phyloP scores from a whole-genome alignment of 192 early-diverging fungal species.

The Linderina pennispora region DNA sequence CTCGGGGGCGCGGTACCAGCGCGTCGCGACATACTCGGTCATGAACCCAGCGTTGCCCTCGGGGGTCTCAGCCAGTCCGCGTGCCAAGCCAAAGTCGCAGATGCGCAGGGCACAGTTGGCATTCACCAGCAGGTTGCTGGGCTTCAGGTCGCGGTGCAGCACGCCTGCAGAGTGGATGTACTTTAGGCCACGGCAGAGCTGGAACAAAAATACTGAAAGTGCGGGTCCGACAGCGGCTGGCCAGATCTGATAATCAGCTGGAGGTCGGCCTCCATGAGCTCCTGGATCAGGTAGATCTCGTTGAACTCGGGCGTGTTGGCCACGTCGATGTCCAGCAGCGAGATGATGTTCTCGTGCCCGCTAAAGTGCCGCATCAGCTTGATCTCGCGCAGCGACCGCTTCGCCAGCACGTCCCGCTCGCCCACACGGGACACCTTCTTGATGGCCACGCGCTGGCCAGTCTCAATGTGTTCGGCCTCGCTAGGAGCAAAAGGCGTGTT shows the following conservation, averaged over 20 bases:
- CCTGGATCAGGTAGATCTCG: constrained; percentile 96
- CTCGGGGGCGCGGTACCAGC: constrained; percentile 99
- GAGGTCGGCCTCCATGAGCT: constrained; percentile 99
- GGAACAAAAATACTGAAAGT: constrained; percentile 99
- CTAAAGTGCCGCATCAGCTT: constrained; percentile 90
- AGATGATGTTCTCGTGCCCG: constrained; percentile 93
- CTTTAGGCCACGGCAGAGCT: constrained; percentile 93
- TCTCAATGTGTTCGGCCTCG: constrained; percentile 78
- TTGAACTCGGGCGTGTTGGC: constrained; percentile 78
- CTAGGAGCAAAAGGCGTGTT: constrained; percentile 37
- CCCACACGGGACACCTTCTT: constrained; percentile 84
- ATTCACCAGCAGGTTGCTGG: constrained; percentile 82
- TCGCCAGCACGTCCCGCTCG: constrained; percentile 80
- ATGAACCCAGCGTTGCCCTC: constrained; percentile 88
- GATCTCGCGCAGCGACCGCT: constrained; percentile 85
- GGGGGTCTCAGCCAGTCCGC: constrained; percentile 77
- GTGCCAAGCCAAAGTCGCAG: constrained; percentile 98
- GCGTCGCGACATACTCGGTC: constrained; percentile 99
- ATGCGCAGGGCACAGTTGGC: constrained; percentile 93
- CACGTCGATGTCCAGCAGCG: constrained; percentile 86
- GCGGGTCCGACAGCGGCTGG: constrained; percentile 91
- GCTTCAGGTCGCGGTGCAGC: constrained; percentile 97
- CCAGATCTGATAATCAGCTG: constrained; percentile 91
- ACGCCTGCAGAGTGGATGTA: constrained; percentile 98
- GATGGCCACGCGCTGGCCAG: constrained; percentile 83